These are phyloP conservation scores for Astragalus glycyphyllos DNA, from an alignment of 306 rosid genomes.

Conservation along the genomic window DNA sequence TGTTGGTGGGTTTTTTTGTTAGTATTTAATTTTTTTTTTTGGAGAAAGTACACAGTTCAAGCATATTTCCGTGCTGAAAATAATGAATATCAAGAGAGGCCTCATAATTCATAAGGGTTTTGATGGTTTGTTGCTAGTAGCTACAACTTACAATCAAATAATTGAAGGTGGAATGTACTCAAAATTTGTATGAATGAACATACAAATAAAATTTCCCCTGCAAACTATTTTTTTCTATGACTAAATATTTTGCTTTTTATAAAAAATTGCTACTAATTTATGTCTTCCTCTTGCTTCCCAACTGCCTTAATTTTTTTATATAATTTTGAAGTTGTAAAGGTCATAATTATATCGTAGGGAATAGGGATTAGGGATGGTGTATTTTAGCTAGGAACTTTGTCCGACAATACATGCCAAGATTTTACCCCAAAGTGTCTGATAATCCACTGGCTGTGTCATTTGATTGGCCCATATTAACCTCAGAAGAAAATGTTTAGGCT, in stretches of 20 bases:
- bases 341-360: constrained; percentile 2
- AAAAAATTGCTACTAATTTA: background rate
- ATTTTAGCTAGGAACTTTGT: background rate
- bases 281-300: constrained; percentile 1
- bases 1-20: background rate
- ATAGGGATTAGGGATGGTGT: background rate
- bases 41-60: background rate
- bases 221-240: background rate
- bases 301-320: background rate
- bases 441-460: no score
- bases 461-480: no score
- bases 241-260: background rate
- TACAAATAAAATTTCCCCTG: background rate
- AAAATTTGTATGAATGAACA: background rate
- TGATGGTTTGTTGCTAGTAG: constrained; percentile 9
- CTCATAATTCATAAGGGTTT: background rate
- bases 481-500: constrained; percentile 2
- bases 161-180: background rate
- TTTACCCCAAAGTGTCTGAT: no score
- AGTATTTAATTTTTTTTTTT: no score
- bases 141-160: background rate
- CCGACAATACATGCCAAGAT: no score
- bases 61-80: no score
- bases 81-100: no score
- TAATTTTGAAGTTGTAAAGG: background rate